A percentile compares a stretch with the other conserved stretches of the same genome.
These are phyloP conservation scores for Quercus glauca DNA, from an alignment of 306 rosid genomes.

Conservation along the genomic window DNA sequence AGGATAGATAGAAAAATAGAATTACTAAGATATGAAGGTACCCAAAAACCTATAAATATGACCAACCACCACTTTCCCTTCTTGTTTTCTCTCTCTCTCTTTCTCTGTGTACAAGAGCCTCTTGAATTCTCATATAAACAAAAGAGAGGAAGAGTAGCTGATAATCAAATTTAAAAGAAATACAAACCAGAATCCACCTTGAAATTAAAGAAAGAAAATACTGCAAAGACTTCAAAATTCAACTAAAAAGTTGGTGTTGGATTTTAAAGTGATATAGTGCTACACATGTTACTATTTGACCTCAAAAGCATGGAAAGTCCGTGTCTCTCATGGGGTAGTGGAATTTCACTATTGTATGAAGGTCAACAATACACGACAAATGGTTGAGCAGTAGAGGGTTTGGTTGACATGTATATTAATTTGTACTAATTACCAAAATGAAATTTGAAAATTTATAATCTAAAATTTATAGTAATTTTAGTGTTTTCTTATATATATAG, in stretches of 20 bases:
- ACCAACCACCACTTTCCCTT: constrained; percentile 33
- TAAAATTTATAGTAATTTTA: too few species aligned
- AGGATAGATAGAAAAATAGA: constrained; percentile 14
- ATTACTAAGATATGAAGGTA: constrained; percentile 20
- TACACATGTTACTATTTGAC: constrained; percentile 32
- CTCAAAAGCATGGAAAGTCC: constrained; percentile 46
- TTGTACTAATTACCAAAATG: too few species aligned
- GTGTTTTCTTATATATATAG: too few species aligned
- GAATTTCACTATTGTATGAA: constrained; percentile 52
- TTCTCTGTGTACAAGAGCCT: background rate
- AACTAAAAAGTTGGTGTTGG: constrained; percentile 22
- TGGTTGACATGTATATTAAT: background rate
- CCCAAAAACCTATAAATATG: constrained; percentile 29
- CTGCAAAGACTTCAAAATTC: constrained; percentile 3
- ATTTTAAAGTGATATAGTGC: constrained; percentile 16
- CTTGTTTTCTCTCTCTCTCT: constrained; percentile 2
- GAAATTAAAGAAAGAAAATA: background rate
- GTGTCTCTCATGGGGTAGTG: constrained; percentile 56
- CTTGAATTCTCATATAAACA: background rate
- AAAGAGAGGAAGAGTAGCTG: too few species aligned
- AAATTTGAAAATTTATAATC: too few species aligned
- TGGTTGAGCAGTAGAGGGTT: constrained; percentile 7
- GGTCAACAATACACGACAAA: constrained; percentile 85
- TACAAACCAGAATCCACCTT: background rate
- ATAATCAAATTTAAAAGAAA: background rate